These are phyloP conservation scores for Fusarium palustre DNA, from an alignment of 2,329 filamentous ascomycete species.

Conservation along the genomic window DNA sequence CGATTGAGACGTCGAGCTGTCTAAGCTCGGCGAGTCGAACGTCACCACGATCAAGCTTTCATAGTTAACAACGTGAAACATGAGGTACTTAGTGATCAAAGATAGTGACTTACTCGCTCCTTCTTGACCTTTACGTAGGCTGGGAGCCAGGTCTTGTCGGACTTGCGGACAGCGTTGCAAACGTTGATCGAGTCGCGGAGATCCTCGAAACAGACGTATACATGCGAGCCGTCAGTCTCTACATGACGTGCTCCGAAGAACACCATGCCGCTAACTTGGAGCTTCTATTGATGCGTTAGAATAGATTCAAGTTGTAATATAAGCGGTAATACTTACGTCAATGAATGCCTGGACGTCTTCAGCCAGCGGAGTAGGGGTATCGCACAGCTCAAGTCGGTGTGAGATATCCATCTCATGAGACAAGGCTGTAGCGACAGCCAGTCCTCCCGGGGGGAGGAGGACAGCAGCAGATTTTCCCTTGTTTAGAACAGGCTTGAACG, in stretches of 20 bases:
- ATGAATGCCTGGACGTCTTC: conserved; percentile 59
- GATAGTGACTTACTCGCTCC: conserved; percentile 23
- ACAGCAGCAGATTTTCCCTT: background rate
- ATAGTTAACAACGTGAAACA: background rate
- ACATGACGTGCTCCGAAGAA: conserved; percentile 56
- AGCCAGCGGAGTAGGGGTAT: conserved; percentile 47
- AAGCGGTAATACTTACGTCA: conserved; percentile 53
- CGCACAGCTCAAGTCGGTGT: conserved; percentile 58
- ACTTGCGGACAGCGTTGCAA: conserved; percentile 58
- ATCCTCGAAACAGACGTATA: conserved; percentile 69
- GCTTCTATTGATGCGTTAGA: conserved; percentile 52
- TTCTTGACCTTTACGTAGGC: conserved; percentile 39
- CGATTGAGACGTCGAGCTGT: conserved; percentile 49
- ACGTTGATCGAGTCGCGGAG: conserved; percentile 68
- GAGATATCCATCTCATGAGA: conserved; percentile 62
- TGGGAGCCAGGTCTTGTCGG: conserved; percentile 59
- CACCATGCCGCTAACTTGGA: conserved; percentile 50
- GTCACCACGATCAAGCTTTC: conserved; percentile 9
- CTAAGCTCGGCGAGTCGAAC: conserved; percentile 38
- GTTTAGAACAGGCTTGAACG: conserved; percentile 64
- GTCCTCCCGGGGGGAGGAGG: conserved; percentile 37
- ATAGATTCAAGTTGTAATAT: background rate
- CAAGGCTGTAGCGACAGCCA: conserved; percentile 52
- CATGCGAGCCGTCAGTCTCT: conserved; percentile 53
- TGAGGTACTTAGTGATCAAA: background rate